A percentile compares a stretch with the other conserved stretches of the same genome.
Conservation (phyloP, 1,284 basidiomycete genomes). For the Heterobasidion annosum region DNA sequence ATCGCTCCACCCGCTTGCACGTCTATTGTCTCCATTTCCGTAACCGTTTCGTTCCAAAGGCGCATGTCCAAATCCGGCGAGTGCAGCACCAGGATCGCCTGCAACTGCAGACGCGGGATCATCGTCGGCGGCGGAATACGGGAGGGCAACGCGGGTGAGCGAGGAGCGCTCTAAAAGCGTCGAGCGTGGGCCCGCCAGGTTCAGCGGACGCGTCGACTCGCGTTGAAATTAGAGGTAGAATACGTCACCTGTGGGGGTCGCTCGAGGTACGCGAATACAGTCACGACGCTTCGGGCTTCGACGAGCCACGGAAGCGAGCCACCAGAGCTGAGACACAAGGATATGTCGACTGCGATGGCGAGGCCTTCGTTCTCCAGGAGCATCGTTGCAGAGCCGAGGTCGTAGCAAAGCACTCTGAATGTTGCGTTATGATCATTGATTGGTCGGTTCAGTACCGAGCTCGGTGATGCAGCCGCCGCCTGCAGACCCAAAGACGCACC, state of each 20-base stretch:
- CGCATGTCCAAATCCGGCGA: constrained; percentile 10
- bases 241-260: background rate
- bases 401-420: constrained; percentile 9
- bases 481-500: constrained; percentile 4
- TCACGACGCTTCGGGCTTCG: constrained; percentile 9
- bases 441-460: background rate
- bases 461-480: background rate
- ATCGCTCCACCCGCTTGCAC: background rate
- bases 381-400: constrained; percentile 6
- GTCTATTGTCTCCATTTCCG: constrained; percentile 11
- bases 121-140: background rate
- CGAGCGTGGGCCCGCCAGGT: background rate
- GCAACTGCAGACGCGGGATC: constrained; percentile 7
- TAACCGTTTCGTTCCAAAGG: constrained; percentile 10
- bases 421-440: background rate
- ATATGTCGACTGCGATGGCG: background rate
- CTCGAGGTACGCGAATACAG: constrained; percentile 11
- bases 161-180: background rate
- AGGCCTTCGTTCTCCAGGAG: constrained; percentile 7
- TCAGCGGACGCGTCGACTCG: background rate
- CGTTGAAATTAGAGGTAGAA: background rate
- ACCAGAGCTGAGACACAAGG: too few relatives aligned
- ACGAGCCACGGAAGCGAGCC: constrained; percentile 6
- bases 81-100: constrained; percentile 11
- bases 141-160: background rate